A percentile compares a stretch with the other conserved stretches of the same genome.
These are phyloP conservation scores for Ephemerocybe angulata DNA, from an alignment of 768 basidiomycete species.

Conservation along the genomic window DNA sequence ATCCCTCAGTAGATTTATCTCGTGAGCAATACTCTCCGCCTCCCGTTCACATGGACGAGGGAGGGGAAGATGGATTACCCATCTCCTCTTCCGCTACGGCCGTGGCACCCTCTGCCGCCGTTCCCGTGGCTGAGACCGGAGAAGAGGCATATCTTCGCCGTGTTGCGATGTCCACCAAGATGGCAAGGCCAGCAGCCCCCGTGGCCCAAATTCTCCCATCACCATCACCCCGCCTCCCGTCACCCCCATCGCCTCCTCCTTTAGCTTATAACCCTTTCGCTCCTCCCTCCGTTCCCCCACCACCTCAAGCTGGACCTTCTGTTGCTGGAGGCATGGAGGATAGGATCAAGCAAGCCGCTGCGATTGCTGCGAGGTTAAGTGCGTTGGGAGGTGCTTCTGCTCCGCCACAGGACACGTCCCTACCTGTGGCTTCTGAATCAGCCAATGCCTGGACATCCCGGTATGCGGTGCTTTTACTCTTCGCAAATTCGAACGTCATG, in stretches of 20 bases:
- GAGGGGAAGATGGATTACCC: background rate
- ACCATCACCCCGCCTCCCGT: no score
- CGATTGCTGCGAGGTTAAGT: conserved; percentile 72
- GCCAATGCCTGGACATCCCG: no score
- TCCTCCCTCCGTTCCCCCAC: conserved; percentile 57
- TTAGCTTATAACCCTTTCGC: conserved; percentile 71
- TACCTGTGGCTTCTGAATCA: no score
- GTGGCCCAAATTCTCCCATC: conserved; percentile 13
- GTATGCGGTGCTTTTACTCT: no score
- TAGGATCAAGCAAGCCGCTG: conserved; percentile 72
- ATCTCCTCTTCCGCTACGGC: background rate
- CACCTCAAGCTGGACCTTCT: conserved; percentile 44
- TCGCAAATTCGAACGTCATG: no score
- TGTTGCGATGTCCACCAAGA: conserved; percentile 50
- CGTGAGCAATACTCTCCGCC: conserved; percentile 16
- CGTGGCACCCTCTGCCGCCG: conserved; percentile 10
- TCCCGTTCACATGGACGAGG: conserved; percentile 38
- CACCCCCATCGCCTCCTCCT: conserved; percentile 45
- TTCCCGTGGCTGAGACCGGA: conserved; percentile 41
- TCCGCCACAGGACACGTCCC: conserved; percentile 24
- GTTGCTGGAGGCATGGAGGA: conserved; percentile 49
- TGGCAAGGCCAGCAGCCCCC: conserved; percentile 17
- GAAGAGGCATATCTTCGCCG: conserved; percentile 69
- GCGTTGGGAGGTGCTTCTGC: conserved; percentile 46
- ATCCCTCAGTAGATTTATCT: conserved; percentile 17